Evolutionary conservation across 306 rosid species (phyloP), one percentile per base, ranked within the genome.

Genomic region (Ceratonia siliqua): DNA sequence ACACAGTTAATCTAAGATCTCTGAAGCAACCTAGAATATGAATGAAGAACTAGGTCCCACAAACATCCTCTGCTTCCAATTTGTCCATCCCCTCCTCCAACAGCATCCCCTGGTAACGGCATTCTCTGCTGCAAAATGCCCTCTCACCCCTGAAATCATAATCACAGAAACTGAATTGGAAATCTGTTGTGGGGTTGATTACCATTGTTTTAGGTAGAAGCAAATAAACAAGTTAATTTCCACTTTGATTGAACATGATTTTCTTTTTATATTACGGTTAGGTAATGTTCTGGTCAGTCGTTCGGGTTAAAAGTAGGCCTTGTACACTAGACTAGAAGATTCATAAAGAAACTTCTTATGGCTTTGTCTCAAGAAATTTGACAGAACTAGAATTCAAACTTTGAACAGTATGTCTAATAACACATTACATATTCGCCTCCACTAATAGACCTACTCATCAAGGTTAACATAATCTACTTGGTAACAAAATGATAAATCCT

Each of bases 101-200:
- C 80, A 85, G 18, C 81, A 94, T 94, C 78, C 83, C 92, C 65
- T 90, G 85, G 63, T 68, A 69, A 8, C 98, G 89, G 75, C 98
- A 94, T 62, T 94, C 98, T 36, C 79, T 28, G 85, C 98, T 94
- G 88, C 98, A 94, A 80, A 91, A 94, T 28, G 96, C 98, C 62
- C 88, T 87, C 74, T 94, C 97, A 45, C 98, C 98, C 87, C 98
- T 94, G 85, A 62, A 82, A 58, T 77, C 56, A 72, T 1, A 5
- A 56, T 10, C 52, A 57, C 20, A 10, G 68, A 76, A 76, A 57
- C 63, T 10, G 41, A 10, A 18, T 53, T 75, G 5, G 67, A 68
- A 6, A 68, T 45, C 62, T 66, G 6, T 56, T 8, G 32, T 28
- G 22, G 43, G 43, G 22, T 15, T 38, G 8, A n/a, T 39, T 32